phyloP scores from a whole-genome alignment of 2,329 filamentous ascomycete species.

The Didymella pinodella region DNA sequence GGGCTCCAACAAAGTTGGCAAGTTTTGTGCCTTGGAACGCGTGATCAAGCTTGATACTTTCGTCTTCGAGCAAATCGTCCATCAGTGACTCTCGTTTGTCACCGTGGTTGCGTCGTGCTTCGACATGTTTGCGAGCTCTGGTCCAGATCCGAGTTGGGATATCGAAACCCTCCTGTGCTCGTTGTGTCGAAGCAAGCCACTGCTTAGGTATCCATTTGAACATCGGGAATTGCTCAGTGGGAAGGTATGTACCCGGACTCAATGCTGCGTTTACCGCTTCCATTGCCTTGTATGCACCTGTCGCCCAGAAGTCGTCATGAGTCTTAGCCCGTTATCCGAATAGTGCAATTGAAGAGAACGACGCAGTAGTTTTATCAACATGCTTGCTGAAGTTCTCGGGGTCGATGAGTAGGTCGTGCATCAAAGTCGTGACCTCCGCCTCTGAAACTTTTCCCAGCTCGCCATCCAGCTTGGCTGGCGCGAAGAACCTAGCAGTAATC shows the following conservation, averaged over 20 bases:
- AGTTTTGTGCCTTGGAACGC: slow-evolving; percentile 27
- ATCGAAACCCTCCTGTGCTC: slow-evolving; percentile 26
- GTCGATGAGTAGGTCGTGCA: slow-evolving; percentile 55
- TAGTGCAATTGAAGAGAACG: slow-evolving; percentile 29
- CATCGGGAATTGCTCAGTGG: slow-evolving; percentile 36
- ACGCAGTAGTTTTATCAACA: slow-evolving; percentile 31
- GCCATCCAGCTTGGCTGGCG: slow-evolving; percentile 32
- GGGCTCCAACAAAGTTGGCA: slow-evolving; percentile 30
- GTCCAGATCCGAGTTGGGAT: slow-evolving; percentile 29
- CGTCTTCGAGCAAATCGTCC: slow-evolving; percentile 36
- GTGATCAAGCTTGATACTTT: slow-evolving; percentile 20
- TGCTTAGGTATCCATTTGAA: slow-evolving; percentile 33
- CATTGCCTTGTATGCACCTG: slow-evolving; percentile 30
- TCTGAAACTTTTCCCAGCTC: slow-evolving; percentile 31
- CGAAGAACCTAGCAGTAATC: slow-evolving; percentile 29
- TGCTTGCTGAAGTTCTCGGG: slow-evolving; percentile 54
- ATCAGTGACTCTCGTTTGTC: slow-evolving; percentile 36
- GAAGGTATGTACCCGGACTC: slow-evolving; percentile 34
- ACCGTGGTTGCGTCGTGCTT: slow-evolving; percentile 28
- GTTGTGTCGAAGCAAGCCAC: slow-evolving; percentile 24
- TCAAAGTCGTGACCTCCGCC: slow-evolving; percentile 42
- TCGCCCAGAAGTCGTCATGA: slow-evolving; percentile 36
- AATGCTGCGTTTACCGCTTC: slow-evolving; percentile 24
- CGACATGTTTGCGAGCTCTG: slow-evolving; percentile 28
- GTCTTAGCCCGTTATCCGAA: slow-evolving; percentile 33